Percentiles rank a stretch among this genome's conserved stretches.
Conservation (phyloP, 1,284 basidiomycete species). For the Cutaneotrichosporon arboriforme region DNA sequence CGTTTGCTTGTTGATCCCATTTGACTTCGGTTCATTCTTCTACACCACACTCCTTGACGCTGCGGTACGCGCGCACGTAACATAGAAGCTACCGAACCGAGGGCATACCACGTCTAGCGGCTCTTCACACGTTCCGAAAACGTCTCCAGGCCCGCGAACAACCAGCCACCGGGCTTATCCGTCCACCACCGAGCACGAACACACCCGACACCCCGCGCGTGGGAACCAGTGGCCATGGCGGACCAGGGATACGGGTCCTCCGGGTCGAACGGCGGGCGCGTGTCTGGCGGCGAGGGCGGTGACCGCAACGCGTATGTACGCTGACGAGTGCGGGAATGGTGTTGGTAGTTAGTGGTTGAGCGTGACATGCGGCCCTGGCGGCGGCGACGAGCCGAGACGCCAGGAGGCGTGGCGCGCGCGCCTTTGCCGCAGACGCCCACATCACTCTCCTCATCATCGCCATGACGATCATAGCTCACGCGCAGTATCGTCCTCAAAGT, state of each 20-base stretch:
- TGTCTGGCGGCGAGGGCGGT: slow-evolving; percentile 40
- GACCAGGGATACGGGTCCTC: slow-evolving; percentile 43
- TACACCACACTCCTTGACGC: too few relatives aligned
- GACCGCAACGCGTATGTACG: slow-evolving; percentile 40
- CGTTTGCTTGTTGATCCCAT: not conserved
- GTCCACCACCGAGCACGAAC: not conserved
- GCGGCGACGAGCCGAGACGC: not conserved
- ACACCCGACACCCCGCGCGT: not conserved
- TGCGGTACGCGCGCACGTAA: too few relatives aligned
- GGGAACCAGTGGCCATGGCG: slow-evolving; percentile 23
- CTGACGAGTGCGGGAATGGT: not conserved
- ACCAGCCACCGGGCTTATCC: not conserved
- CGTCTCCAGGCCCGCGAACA: too few relatives aligned
- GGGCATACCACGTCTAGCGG: too few relatives aligned
- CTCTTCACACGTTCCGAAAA: too few relatives aligned
- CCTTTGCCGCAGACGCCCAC: not conserved
- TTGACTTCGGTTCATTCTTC: too few relatives aligned
- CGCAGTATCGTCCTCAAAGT: slow-evolving; percentile 90
- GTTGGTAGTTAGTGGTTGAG: not conserved
- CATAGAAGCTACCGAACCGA: too few relatives aligned
- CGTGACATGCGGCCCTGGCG: not conserved
- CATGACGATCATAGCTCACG: slow-evolving; percentile 7
- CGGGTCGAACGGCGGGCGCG: slow-evolving; percentile 41
- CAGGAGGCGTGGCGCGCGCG: not conserved
- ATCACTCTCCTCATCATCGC: not conserved